Conservation (phyloP, 2,329 filamentous ascomycete genomes). For the Venturia pyrina region DNA sequence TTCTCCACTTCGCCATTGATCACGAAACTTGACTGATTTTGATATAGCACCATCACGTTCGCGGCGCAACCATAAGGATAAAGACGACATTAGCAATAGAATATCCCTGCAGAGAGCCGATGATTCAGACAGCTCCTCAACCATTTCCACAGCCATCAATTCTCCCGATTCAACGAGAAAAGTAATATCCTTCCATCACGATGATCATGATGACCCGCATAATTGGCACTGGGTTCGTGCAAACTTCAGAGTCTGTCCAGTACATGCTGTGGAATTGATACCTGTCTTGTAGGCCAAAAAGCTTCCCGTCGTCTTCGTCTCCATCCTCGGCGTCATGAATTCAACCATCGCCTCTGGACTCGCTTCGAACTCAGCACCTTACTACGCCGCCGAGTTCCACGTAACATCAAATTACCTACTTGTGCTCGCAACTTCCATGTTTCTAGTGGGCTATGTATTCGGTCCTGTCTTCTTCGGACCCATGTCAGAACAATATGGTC, state of each 20-base stretch:
- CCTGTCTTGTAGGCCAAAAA: conserved; percentile 40
- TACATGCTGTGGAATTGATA: not conserved
- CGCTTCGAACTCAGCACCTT: conserved; percentile 52
- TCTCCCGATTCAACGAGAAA: conserved; percentile 9
- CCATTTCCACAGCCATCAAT: conserved; percentile 13
- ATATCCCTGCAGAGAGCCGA: conserved; percentile 16
- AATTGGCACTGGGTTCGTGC: conserved; percentile 25
- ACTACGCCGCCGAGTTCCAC: conserved; percentile 48
- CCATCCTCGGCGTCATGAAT: conserved; percentile 54
- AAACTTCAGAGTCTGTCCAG: too few relatives aligned
- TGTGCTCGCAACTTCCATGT: conserved; percentile 41
- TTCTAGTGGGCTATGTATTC: conserved; percentile 37
- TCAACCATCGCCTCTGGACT: conserved; percentile 57
- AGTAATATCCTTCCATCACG: conserved; percentile 29
- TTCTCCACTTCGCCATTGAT: not conserved
- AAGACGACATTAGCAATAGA: conserved; percentile 17
- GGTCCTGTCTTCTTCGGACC: conserved; percentile 36
- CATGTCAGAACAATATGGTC: conserved; percentile 34
- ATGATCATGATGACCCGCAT: conserved; percentile 32
- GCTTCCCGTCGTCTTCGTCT: conserved; percentile 41
- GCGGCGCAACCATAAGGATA: conserved; percentile 16
- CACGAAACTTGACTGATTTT: not conserved
- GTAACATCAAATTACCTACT: conserved; percentile 36
- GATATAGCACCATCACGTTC: conserved; percentile 12
- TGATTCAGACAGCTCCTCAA: conserved; percentile 9